Percentiles rank a stretch among this genome's conserved stretches.
Conservation (phyloP, 371 early-diverging fungal species). For the Mortierella sp. region DNA sequence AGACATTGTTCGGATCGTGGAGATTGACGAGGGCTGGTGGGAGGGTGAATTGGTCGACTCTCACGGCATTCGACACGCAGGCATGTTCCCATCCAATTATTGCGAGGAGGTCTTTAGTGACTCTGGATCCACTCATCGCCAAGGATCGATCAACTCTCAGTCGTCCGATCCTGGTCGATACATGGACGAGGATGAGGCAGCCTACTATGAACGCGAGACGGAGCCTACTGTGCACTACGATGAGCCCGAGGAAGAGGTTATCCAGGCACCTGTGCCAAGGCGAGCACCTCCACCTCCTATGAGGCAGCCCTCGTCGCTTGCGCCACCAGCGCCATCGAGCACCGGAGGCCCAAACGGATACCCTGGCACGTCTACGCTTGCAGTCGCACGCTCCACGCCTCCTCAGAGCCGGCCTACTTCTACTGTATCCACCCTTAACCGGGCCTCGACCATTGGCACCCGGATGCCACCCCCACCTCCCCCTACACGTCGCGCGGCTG, state of each 20-base stretch:
- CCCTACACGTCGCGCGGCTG: slow-evolving; percentile 44
- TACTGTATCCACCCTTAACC: slow-evolving; percentile 21
- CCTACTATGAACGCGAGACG: slow-evolving; percentile 50
- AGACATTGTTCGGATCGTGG: slow-evolving; percentile 80
- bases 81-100: slow-evolving; percentile 92
- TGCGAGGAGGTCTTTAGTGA: slow-evolving; percentile 64
- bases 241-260: slow-evolving; percentile 52
- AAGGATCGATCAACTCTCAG: slow-evolving; percentile 52
- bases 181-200: slow-evolving; percentile 51
- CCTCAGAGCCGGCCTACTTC: slow-evolving; percentile 38
- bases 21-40: slow-evolving; percentile 93
- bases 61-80: slow-evolving; percentile 60
- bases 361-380: slow-evolving; percentile 17
- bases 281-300: slow-evolving; percentile 54
- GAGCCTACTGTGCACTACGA: slow-evolving; percentile 47
- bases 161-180: slow-evolving; percentile 39
- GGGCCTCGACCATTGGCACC: slow-evolving; percentile 42
- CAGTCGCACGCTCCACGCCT: slow-evolving; percentile 43
- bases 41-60: slow-evolving; percentile 76
- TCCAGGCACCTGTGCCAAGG: slow-evolving; percentile 28
- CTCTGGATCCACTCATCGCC: slow-evolving; percentile 27
- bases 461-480: slow-evolving; percentile 57
- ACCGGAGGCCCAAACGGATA: slow-evolving; percentile 25
- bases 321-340: slow-evolving; percentile 1
- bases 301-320: slow-evolving; percentile 22